Conservation (phyloP, 192 early-diverging fungal genomes). For the Coemansia sp. region DNA sequence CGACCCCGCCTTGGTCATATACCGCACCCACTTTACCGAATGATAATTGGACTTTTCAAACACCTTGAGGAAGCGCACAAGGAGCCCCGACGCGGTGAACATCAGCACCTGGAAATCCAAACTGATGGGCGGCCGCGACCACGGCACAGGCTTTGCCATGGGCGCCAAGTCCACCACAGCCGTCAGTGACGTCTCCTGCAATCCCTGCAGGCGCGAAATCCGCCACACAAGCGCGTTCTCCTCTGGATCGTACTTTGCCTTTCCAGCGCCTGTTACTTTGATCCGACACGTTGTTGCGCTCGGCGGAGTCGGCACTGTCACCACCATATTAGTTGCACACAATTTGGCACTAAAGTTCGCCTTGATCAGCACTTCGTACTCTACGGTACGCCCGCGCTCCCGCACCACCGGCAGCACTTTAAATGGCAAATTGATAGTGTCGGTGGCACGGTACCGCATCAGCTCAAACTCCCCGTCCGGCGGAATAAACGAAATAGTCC, state of each 20-base stretch:
- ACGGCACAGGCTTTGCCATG: conserved; percentile 82
- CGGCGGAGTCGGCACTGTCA: conserved; percentile 89
- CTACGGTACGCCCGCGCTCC: conserved; percentile 79
- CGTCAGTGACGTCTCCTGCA: conserved; percentile 78
- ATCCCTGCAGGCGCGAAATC: conserved; percentile 88
- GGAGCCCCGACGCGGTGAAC: conserved; percentile 95
- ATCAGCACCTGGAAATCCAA: conserved; percentile 88
- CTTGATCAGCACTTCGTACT: conserved; percentile 88
- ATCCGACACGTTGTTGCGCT: conserved; percentile 84
- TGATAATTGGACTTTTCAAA: conserved; percentile 97
- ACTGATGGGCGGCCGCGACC: conserved; percentile 93
- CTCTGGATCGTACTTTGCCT: conserved; percentile 92
- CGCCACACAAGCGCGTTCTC: conserved; percentile 96
- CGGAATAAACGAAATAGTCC: conserved; percentile 96
- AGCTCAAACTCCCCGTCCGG: conserved; percentile 97
- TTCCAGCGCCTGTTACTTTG: conserved; percentile 71
- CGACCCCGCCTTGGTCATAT: conserved; percentile 88
- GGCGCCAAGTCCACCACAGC: conserved; percentile 80
- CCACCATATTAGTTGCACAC: conserved; percentile 83
- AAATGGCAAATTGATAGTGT: conserved; percentile 95
- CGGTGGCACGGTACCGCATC: conserved; percentile 94
- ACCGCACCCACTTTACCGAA: conserved; percentile 98
- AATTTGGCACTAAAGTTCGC: conserved; percentile 87
- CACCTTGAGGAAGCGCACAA: conserved; percentile 96
- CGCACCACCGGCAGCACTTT: conserved; percentile 89